phyloP scores from a whole-genome alignment of 2,329 filamentous ascomycete species.

The Xylaria sp. region DNA sequence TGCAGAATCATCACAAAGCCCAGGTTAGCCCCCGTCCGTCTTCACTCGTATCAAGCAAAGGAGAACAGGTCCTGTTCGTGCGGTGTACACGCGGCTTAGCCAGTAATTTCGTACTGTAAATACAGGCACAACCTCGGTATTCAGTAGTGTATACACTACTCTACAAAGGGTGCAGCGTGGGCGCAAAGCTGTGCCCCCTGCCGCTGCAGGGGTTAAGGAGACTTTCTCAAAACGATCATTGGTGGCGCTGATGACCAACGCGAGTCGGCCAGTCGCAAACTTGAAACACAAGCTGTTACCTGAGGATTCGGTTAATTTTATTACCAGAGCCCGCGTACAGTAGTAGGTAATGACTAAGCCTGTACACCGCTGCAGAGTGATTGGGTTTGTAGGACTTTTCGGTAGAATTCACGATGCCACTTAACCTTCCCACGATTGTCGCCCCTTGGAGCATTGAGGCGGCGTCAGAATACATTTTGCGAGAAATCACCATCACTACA shows the following conservation, averaged over 20 bases:
- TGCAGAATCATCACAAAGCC: not conserved
- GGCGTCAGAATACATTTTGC: too few relatives aligned
- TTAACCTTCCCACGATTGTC: too few relatives aligned
- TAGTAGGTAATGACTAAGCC: not conserved
- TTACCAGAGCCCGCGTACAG: not conserved
- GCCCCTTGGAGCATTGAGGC: too few relatives aligned
- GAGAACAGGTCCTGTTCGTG: too few relatives aligned
- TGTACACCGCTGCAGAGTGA: not conserved
- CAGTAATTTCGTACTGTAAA: not conserved
- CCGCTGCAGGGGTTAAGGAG: constrained; percentile 21
- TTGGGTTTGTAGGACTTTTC: too few relatives aligned
- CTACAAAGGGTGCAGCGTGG: not conserved
- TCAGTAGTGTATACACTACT: not conserved
- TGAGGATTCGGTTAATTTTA: not conserved
- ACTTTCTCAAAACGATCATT: not conserved
- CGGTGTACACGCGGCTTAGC: not conserved
- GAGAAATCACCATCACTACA: too few relatives aligned
- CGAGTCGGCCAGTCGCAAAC: constrained; percentile 15
- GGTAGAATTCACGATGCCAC: too few relatives aligned
- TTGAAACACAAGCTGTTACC: constrained; percentile 17
- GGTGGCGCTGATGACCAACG: constrained; percentile 12
- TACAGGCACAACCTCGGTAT: not conserved
- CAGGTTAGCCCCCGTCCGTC: not conserved
- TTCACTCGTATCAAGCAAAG: not conserved
- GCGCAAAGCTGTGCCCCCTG: constrained; percentile 8